Percentiles rank a stretch among this genome's conserved stretches.
These are phyloP conservation scores for Lentinus polychrous DNA, from an alignment of 1,284 basidiomycete species.

Conservation along the genomic window DNA sequence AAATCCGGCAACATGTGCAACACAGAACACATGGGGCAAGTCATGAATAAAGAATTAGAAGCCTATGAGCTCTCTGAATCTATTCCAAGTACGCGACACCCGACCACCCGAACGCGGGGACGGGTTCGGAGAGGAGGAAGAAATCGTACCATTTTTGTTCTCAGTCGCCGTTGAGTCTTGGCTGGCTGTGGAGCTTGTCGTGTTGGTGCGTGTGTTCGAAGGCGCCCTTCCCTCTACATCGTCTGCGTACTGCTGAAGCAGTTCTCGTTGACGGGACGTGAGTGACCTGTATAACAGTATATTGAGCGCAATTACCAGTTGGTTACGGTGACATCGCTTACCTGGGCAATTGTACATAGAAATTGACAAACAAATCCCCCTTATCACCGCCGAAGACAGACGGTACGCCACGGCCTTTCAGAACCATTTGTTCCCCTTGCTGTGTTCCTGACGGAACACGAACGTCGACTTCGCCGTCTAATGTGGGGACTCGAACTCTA, in stretches of 20 bases:
- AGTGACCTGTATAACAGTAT: conserved; percentile 51
- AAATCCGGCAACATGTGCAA: conserved; percentile 9
- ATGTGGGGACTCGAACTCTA: conserved; percentile 86
- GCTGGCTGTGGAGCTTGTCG: conserved; percentile 4
- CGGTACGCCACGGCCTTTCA: conserved; percentile 85
- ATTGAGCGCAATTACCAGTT: neutral
- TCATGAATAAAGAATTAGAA: conserved; percentile 51
- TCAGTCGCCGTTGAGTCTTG: conserved; percentile 15
- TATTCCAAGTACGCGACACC: conserved; percentile 63
- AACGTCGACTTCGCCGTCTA: conserved; percentile 95
- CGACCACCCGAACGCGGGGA: conserved; percentile 46
- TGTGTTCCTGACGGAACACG: conserved; percentile 92
- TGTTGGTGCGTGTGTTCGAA: neutral
- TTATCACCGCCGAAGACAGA: conserved; percentile 60
- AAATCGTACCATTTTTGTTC: conserved; percentile 63
- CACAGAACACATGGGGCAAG: conserved; percentile 30
- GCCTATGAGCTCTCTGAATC: conserved; percentile 61
- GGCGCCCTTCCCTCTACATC: conserved; percentile 72
- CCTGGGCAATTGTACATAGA: conserved; percentile 88
- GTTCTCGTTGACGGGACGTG: conserved; percentile 77
- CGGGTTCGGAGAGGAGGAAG: conserved; percentile 50
- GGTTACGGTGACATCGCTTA: conserved; percentile 31
- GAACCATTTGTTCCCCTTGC: conserved; percentile 93
- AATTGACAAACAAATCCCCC: conserved; percentile 91
- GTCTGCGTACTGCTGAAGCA: conserved; percentile 89